phyloP scores from a whole-genome alignment of 352 stramenopile species.

The Phytopythium boreale region DNA sequence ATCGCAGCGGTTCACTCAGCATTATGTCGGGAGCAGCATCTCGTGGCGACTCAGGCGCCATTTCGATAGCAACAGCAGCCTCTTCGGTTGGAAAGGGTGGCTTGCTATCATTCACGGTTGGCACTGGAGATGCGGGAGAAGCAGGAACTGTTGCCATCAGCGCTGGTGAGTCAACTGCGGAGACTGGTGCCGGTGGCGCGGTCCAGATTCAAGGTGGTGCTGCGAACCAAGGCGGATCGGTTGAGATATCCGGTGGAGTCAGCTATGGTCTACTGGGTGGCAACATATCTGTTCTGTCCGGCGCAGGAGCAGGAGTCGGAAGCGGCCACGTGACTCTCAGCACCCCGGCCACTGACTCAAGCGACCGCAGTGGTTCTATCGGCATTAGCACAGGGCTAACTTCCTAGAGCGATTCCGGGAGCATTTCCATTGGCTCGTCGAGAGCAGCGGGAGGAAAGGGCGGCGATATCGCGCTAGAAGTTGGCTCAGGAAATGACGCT shows the following conservation, averaged over 20 bases:
- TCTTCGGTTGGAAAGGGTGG: not conserved
- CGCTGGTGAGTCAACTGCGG: not conserved
- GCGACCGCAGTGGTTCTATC: not conserved
- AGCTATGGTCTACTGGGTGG: not conserved
- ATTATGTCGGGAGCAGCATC: not conserved
- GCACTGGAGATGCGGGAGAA: not conserved
- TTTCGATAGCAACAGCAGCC: not conserved
- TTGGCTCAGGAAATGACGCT: not conserved
- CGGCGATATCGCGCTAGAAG: not conserved
- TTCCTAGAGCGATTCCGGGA: not conserved
- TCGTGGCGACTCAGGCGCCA: not conserved
- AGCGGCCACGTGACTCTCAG: not conserved
- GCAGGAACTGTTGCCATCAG: not conserved
- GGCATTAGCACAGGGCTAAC: not conserved
- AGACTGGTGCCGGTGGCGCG: not conserved
- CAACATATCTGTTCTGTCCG: not conserved
- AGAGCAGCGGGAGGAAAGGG: not conserved
- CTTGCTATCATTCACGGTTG: not conserved
- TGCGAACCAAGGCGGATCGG: not conserved
- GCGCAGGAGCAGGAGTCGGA: constrained; percentile 1
- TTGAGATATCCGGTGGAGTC: not conserved
- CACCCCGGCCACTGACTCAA: not conserved
- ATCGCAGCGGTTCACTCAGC: not conserved
- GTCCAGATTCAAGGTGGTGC: not conserved
- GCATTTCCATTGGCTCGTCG: not conserved